These are phyloP conservation scores for Cordyceps tenuipes DNA, from an alignment of 2,329 filamentous ascomycete genomes.

Conservation along the genomic window DNA sequence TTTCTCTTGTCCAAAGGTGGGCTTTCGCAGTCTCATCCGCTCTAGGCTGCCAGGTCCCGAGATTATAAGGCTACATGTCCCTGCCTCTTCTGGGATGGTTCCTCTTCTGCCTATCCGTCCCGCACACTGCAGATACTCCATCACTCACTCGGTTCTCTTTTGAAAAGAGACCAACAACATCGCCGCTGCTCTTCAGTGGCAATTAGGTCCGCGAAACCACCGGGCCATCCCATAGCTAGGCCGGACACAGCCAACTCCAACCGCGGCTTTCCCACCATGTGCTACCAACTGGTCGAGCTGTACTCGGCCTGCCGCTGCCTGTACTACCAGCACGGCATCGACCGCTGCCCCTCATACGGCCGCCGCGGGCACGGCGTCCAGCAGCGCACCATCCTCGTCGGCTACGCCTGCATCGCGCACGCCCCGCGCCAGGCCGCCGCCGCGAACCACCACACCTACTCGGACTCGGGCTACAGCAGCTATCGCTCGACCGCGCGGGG, in stretches of 20 bases:
- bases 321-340: slow-evolving; percentile 80
- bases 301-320: slow-evolving; percentile 82
- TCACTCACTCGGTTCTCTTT: slow-evolving; percentile 11
- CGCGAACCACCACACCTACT: slow-evolving; percentile 35
- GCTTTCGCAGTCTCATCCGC: not conserved
- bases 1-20: not conserved
- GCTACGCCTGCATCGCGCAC: slow-evolving; percentile 65
- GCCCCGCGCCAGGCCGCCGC: slow-evolving; percentile 29
- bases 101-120: not conserved
- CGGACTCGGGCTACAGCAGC: slow-evolving; percentile 48
- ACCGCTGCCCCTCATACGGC: slow-evolving; percentile 70
- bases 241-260: not conserved
- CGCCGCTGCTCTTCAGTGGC: not conserved
- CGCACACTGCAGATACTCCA: not conserved
- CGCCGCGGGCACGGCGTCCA: slow-evolving; percentile 64
- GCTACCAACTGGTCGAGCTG: slow-evolving; percentile 76
- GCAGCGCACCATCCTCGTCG: slow-evolving; percentile 71
- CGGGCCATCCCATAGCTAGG: not conserved
- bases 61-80: slow-evolving; percentile 4
- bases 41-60: not conserved
- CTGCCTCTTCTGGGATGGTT: not conserved
- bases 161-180: not conserved
- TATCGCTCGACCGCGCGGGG: slow-evolving; percentile 34
- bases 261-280: slow-evolving; percentile 49
- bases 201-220: not conserved